phyloP scores from a whole-genome alignment of 1,284 basidiomycete species.

The Xerocomus minutiporus region DNA sequence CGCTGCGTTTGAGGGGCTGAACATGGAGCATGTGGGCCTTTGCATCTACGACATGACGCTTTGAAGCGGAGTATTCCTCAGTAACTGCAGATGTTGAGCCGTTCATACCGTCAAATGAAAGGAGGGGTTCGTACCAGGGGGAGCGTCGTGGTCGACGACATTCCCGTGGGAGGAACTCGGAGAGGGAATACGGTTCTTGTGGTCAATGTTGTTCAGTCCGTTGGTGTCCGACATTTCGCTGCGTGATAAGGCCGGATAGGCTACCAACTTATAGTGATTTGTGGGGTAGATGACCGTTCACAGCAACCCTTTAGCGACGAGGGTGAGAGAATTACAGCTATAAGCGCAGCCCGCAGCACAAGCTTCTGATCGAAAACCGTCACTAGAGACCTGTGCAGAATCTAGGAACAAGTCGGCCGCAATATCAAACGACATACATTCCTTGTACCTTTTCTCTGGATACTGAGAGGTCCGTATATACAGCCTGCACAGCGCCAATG shows the following conservation, averaged over 20 bases:
- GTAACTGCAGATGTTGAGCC: conserved; percentile 45
- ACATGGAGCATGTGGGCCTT: conserved; percentile 58
- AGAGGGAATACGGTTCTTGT: conserved; percentile 49
- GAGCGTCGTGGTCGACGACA: conserved; percentile 73
- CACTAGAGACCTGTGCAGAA: neutral
- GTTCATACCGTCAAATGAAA: neutral
- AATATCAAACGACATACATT: neutral
- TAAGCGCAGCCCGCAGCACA: conserved; percentile 5
- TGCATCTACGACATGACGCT: conserved; percentile 29
- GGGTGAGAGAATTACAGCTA: conserved; percentile 5
- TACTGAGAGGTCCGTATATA: neutral
- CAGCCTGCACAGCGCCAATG: neutral
- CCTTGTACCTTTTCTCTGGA: neutral
- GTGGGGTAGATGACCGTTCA: neutral
- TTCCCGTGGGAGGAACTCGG: conserved; percentile 48
- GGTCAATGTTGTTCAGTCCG: conserved; percentile 36
- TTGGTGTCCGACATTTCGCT: conserved; percentile 31
- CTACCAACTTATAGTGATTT: conserved; percentile 18
- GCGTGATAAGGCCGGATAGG: neutral
- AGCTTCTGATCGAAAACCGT: conserved; percentile 9
- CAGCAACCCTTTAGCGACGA: neutral
- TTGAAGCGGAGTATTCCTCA: conserved; percentile 38
- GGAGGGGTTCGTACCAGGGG: conserved; percentile 47
- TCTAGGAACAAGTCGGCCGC: conserved; percentile 1
- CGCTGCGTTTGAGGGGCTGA: conserved; percentile 74